Base-by-base conservation (phyloP, 2,329 filamentous ascomycete genomes). In the Mycogone perniciosa region DNA sequence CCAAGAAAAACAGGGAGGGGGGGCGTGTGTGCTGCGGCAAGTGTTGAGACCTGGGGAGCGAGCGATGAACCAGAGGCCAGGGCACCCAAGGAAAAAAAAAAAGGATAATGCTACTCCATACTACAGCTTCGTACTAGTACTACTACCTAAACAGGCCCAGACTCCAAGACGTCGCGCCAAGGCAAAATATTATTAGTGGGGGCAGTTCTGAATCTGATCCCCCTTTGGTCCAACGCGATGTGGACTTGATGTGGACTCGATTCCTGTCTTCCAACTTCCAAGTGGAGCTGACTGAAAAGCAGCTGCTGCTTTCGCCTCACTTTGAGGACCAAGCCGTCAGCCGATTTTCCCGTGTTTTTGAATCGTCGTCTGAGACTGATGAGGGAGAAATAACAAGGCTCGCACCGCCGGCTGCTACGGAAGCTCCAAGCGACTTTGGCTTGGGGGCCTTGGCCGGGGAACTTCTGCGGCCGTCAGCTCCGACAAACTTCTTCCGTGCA, bases 151-250 rank as follows among this genome's bases (percentile, higher is more conserved):
- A 41, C 31, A 11, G 29, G 30, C 42, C 46, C 38, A 26, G 48
- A 42, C 42, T 45, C 9, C 47, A 49, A 33, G 47, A 41, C 47
- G 48, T 42, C 26, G 45, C 46, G 48, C 48, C 44, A 46, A 38
- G 48, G 38, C 44, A 43, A n/a, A 29, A 27, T 7, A 33, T 40
- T 33, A 7, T 11, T 7, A 29, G 26, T 37, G 48, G 48, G 47
- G 43, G 29, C 42, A 27, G 43, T 13, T 43, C 35, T 43, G 48
- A 44, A 43, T 43, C 44, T 51, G 44, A 44, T 35, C 41, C 38
- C 48, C 48, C 34, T 38, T 38, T 38, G 35, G 35, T 20, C 7
- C n/a, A 38, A 38, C 20, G 35, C 6, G 35, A 38, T 38, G 35
- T 38, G 35, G 20, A 20, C 20, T 20, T 20, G 20, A 20, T 38